Base-by-base conservation (phyloP, 257 asterid genomes). In the Petunia secreta region DNA sequence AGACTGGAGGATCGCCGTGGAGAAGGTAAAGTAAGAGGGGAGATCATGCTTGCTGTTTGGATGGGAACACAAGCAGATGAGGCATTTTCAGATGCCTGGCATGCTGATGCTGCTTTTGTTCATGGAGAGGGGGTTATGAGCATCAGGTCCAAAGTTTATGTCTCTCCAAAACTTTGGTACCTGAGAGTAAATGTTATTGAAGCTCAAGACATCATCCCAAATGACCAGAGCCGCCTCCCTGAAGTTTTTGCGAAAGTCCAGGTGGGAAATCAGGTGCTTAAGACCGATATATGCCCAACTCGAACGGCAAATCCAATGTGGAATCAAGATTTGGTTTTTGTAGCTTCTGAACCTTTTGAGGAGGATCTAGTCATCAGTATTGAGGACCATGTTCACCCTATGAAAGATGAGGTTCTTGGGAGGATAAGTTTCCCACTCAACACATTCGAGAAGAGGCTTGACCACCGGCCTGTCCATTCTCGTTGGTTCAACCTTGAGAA, bases 21-120 rank as follows among this genome's bases (percentile, higher is more conserved):
- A 2, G 90, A 89, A 58, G 85, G 88, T 40, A 88, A 84, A 78
- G 78, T 78, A 58, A 82, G 91, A 77, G 97, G 98, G 2, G 94
- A 91, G 69, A 75, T 90, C 69, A 93, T 92, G 97, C 85, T 87
- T 16, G 91, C 94, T 0, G 90, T 93, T 15, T 93, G 96, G 97
- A 85, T 91, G 91, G 97, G 95, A 5, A 90, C 93, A 9, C 97
- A 91, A 84, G 97, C 96, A 0, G 96, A 92, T 44, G 96, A 91
- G 80, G 96, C 94, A 3, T 92, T 92, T 63, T 55, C 96, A 16
- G 97, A 93, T 38, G 92, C 97, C 1, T 93, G 98, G 98, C 98
- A 91, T 71, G 84, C 98, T 1, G 97, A 93, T 83, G 90, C 97
- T 16, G 94, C 93, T 3, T 82, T 82, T 1, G 93, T 89, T 3